A percentile compares a stretch with the other conserved stretches of the same genome.
Conservation (phyloP, 352 stramenopile species). For the Aphanomyces invadans region DNA sequence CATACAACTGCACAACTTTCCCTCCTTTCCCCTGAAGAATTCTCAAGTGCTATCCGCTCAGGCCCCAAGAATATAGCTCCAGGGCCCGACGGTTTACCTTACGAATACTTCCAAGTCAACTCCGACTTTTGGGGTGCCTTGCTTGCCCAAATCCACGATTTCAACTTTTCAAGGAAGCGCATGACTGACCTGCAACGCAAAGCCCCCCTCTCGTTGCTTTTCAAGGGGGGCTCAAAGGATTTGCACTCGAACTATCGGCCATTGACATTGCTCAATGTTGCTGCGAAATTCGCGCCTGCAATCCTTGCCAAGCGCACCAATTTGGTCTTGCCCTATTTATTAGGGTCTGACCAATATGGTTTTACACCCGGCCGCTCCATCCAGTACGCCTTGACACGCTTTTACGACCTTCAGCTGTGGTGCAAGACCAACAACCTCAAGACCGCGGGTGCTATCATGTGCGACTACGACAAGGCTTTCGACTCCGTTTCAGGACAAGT, state of each 20-base stretch:
- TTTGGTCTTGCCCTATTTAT: neutral
- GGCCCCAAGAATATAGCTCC: neutral
- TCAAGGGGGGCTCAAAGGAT: neutral
- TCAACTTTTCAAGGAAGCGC: neutral
- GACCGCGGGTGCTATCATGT: too few relatives aligned
- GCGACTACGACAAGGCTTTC: too few relatives aligned
- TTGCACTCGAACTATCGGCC: neutral
- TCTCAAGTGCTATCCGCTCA: neutral
- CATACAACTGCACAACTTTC: neutral
- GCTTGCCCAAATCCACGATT: neutral
- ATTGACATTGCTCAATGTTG: neutral
- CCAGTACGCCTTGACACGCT: too few relatives aligned
- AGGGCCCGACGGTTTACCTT: neutral
- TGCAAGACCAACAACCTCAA: too few relatives aligned
- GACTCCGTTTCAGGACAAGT: too few relatives aligned
- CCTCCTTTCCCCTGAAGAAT: neutral
- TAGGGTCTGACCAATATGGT: neutral
- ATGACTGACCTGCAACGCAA: neutral
- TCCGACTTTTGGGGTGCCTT: neutral
- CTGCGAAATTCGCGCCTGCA: neutral
- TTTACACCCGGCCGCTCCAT: too few relatives aligned
- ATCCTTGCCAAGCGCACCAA: neutral
- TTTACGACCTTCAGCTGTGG: too few relatives aligned
- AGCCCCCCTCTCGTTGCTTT: neutral
- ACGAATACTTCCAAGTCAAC: too few relatives aligned